phyloP scores from a whole-genome alignment of 495 filamentous ascomycete genomes.

The Delitschia confertaspora region DNA sequence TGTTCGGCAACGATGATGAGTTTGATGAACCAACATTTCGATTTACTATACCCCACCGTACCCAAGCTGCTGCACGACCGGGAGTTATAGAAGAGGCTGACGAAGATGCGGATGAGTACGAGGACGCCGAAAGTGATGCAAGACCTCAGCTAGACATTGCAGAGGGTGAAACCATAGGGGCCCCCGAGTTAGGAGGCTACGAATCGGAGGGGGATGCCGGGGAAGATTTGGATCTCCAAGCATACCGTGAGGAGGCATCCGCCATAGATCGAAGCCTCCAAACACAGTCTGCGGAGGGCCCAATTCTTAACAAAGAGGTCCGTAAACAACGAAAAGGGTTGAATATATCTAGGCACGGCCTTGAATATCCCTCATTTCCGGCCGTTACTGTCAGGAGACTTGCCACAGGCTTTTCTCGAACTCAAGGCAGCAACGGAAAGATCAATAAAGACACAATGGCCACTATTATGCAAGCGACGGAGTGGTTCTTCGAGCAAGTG shows the following conservation, averaged over 20 bases:
- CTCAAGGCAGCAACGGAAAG: constrained; percentile 52
- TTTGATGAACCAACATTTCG: constrained; percentile 26
- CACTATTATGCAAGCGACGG: constrained; percentile 66
- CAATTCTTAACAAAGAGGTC: constrained; percentile 25
- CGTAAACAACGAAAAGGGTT: constrained; percentile 41
- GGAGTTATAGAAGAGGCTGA: background rate
- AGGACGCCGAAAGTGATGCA: constrained; percentile 31
- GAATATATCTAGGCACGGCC: constrained; percentile 62
- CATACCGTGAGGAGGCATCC: constrained; percentile 23
- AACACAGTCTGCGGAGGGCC: constrained; percentile 5
- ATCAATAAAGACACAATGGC: constrained; percentile 64
- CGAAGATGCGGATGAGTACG: constrained; percentile 34
- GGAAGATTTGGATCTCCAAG: constrained; percentile 14
- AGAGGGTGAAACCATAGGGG: constrained; percentile 1
- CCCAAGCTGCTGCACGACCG: constrained; percentile 6
- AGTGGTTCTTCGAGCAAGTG: constrained; percentile 83
- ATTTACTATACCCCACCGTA: constrained; percentile 23
- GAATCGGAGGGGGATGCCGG: constrained; percentile 15
- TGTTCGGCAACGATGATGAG: constrained; percentile 23
- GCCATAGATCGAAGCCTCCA: constrained; percentile 25
- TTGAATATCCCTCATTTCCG: constrained; percentile 66
- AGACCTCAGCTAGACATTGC: background rate
- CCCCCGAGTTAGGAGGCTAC: constrained; percentile 2
- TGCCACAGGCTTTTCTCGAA: constrained; percentile 59
- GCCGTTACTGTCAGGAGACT: constrained; percentile 62